These are phyloP conservation scores for Leccinum truebloodii DNA, from an alignment of 768 basidiomycete species.

Conservation along the genomic window DNA sequence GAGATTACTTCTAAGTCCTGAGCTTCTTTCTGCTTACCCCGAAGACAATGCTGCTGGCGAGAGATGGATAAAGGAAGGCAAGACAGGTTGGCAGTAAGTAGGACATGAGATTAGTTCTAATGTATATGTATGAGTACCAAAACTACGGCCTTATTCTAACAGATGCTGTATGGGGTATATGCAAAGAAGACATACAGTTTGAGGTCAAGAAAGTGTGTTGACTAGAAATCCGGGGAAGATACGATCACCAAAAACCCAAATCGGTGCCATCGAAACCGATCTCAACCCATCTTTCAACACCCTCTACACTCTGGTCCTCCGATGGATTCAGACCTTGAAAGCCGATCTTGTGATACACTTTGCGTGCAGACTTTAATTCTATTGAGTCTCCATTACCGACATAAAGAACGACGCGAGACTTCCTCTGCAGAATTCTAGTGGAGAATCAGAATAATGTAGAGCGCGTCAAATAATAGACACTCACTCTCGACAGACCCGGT, in stretches of 20 bases:
- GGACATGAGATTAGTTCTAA: not conserved
- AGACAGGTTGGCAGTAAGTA: conserved; percentile 3
- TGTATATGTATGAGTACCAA: conserved; percentile 4
- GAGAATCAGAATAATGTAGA: conserved; percentile 9
- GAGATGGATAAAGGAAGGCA: conserved; percentile 35
- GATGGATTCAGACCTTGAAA: conserved; percentile 53
- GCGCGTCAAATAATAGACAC: conserved; percentile 21
- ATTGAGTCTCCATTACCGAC: conserved; percentile 56
- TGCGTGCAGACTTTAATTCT: conserved; percentile 44
- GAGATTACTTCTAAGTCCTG: conserved; percentile 43
- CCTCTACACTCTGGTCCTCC: conserved; percentile 36
- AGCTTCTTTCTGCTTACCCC: conserved; percentile 44
- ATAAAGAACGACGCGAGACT: conserved; percentile 60
- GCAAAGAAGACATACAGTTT: not conserved
- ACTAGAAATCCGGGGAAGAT: not conserved
- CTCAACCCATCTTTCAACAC: conserved; percentile 59
- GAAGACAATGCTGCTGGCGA: conserved; percentile 45
- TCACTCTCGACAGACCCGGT: conserved; percentile 56
- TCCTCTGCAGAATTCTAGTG: conserved; percentile 37
- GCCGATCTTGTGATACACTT: conserved; percentile 64
- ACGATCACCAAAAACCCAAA: conserved; percentile 71
- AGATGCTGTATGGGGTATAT: not conserved
- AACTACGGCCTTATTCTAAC: conserved; percentile 1
- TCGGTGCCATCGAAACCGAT: conserved; percentile 54
- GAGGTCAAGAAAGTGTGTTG: not conserved